phyloP scores from a whole-genome alignment of 768 basidiomycete genomes.

The Macrolepiota fuliginosa region DNA sequence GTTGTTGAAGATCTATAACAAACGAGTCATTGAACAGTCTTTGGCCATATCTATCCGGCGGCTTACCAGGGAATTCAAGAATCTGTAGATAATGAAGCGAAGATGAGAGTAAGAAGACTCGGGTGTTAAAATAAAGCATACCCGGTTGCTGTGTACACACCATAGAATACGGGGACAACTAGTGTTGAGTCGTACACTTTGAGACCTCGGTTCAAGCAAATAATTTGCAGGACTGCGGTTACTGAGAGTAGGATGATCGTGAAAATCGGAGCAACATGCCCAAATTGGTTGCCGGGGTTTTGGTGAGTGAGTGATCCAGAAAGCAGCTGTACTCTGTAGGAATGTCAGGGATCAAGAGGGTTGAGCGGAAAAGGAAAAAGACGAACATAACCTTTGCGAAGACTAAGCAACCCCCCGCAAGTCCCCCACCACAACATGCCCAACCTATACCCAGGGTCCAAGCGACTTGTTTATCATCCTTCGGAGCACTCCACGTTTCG shows the following conservation, averaged over 20 bases:
- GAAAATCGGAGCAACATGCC: slow-evolving; percentile 77
- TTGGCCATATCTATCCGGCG: neutral
- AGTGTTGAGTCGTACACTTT: slow-evolving; percentile 87
- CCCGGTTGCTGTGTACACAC: slow-evolving; percentile 85
- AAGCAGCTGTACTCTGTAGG: slow-evolving; percentile 69
- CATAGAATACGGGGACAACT: slow-evolving; percentile 94
- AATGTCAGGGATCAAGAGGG: neutral
- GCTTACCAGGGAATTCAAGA: slow-evolving; percentile 40
- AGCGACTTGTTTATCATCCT: slow-evolving; percentile 81
- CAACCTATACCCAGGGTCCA: slow-evolving; percentile 94
- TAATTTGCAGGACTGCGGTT: slow-evolving; percentile 87
- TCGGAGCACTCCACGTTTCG: slow-evolving; percentile 73
- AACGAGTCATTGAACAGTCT: neutral
- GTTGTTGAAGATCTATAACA: slow-evolving; percentile 68
- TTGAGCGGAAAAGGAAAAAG: neutral
- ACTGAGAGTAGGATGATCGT: slow-evolving; percentile 62
- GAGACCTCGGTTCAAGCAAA: slow-evolving; percentile 88
- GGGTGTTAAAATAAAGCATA: slow-evolving; percentile 30
- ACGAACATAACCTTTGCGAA: slow-evolving; percentile 72
- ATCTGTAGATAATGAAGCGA: slow-evolving; percentile 27
- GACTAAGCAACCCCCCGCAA: slow-evolving; percentile 87
- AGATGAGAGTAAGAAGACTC: neutral
- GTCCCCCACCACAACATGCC: slow-evolving; percentile 89
- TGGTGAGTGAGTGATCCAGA: slow-evolving; percentile 75
- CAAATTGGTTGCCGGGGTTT: slow-evolving; percentile 86